Conservation (phyloP, 2,329 filamentous ascomycete genomes). For the Lasiodiplodia gonubiensis region DNA sequence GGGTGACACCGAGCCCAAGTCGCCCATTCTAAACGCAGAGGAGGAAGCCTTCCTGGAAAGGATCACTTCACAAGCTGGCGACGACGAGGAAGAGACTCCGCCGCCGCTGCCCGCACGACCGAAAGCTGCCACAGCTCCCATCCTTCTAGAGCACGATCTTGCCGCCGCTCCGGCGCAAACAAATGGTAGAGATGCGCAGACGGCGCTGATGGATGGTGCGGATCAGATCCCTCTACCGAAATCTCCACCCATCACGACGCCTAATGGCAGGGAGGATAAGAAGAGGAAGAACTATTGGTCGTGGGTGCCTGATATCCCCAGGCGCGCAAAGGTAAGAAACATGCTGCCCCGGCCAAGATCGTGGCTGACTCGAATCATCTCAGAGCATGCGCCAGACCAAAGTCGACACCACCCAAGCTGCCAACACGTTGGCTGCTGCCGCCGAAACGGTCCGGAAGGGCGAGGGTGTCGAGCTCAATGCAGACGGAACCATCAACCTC, state of each 20-base stretch:
- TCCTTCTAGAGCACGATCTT: background rate
- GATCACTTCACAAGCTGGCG: slow-evolving; percentile 50
- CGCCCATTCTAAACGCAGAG: slow-evolving; percentile 63
- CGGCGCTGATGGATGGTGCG: slow-evolving; percentile 52
- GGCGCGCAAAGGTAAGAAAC: slow-evolving; percentile 19
- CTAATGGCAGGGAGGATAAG: slow-evolving; percentile 35
- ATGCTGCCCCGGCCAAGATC: background rate
- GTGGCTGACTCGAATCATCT: background rate
- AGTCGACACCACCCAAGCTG: slow-evolving; percentile 41
- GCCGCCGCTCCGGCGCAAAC: slow-evolving; percentile 37
- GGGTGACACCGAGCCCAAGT: slow-evolving; percentile 33
- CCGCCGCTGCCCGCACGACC: slow-evolving; percentile 50
- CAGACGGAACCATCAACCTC: slow-evolving; percentile 41
- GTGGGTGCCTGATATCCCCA: slow-evolving; percentile 27
- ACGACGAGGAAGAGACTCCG: slow-evolving; percentile 50
- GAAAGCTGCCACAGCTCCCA: slow-evolving; percentile 38
- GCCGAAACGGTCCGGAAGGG: slow-evolving; percentile 42
- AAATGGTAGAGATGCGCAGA: slow-evolving; percentile 52
- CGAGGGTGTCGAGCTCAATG: slow-evolving; percentile 36
- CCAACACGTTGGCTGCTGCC: slow-evolving; percentile 42
- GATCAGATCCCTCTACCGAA: slow-evolving; percentile 57
- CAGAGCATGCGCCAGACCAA: slow-evolving; percentile 43
- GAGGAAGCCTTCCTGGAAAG: slow-evolving; percentile 63
- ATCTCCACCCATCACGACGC: slow-evolving; percentile 50
- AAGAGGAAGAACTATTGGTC: slow-evolving; percentile 38